Conservation (phyloP, 2,329 filamentous ascomycete species). For the Neonectria ditissima region DNA sequence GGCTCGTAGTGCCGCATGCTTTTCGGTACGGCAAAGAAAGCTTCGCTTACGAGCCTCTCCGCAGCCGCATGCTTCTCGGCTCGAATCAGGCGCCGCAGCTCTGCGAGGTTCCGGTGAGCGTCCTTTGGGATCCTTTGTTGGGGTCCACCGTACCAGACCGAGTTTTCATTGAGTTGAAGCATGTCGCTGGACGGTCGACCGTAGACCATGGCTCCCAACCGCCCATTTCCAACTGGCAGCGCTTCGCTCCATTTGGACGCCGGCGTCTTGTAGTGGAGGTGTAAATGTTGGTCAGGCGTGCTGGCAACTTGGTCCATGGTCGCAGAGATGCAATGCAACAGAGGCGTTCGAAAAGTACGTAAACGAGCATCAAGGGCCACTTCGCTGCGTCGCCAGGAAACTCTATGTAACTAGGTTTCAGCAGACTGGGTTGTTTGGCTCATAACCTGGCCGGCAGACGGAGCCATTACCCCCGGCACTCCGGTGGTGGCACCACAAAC, state of each 20-base stretch:
- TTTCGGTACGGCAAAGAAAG: slow-evolving; percentile 41
- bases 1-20: slow-evolving; percentile 49
- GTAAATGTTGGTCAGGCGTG: slow-evolving; percentile 15
- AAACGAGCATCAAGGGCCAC: too few relatives aligned
- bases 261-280: slow-evolving; percentile 39
- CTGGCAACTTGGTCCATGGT: too few relatives aligned
- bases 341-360: too few relatives aligned
- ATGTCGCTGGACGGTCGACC: slow-evolving; percentile 57
- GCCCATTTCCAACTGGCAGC: slow-evolving; percentile 62
- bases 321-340: too few relatives aligned
- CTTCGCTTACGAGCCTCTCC: slow-evolving; percentile 35
- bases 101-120: slow-evolving; percentile 31
- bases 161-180: slow-evolving; percentile 60
- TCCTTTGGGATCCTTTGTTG: slow-evolving; percentile 55
- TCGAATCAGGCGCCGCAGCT: slow-evolving; percentile 38
- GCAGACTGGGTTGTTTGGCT: too few relatives aligned
- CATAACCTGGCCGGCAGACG: too few relatives aligned
- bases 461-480: too few relatives aligned
- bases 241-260: slow-evolving; percentile 48
- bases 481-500: too few relatives aligned
- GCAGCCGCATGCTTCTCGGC: slow-evolving; percentile 39
- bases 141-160: slow-evolving; percentile 60
- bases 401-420: too few relatives aligned
- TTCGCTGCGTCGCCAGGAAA: too few relatives aligned
- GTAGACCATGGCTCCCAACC: slow-evolving; percentile 56